phyloP scores from a whole-genome alignment of 805 yeast genomes.

The Ogataea pini region DNA sequence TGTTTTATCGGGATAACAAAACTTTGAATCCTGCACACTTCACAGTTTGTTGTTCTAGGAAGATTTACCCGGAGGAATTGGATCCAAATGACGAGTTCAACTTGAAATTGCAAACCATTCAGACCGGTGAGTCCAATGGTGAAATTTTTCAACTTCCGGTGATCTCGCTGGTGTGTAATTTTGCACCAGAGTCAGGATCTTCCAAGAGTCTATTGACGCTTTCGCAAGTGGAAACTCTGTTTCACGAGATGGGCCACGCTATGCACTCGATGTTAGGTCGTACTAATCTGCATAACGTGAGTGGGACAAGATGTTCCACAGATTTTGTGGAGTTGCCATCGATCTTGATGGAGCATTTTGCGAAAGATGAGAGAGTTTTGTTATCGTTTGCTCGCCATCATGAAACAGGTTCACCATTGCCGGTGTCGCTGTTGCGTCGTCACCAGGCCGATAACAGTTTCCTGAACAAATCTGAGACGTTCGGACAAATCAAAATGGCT shows the following conservation, averaged over 20 bases:
- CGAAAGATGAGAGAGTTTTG: conserved; percentile 76
- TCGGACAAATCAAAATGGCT: conserved; percentile 89
- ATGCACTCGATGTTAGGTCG: conserved; percentile 96
- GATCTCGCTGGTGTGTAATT: conserved; percentile 86
- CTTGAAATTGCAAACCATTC: conserved; percentile 34
- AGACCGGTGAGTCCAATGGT: conserved; percentile 41
- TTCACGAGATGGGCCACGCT: conserved; percentile 99
- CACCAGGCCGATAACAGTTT: conserved; percentile 53
- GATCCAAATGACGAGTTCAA: conserved; percentile 40
- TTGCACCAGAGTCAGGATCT: conserved; percentile 42
- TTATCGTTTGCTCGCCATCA: conserved; percentile 71
- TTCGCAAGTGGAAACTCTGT: conserved; percentile 86
- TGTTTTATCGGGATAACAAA: conserved; percentile 75
- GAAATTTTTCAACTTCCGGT: conserved; percentile 79
- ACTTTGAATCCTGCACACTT: conserved; percentile 91
- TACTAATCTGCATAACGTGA: conserved; percentile 84
- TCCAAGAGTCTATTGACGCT: conserved; percentile 61
- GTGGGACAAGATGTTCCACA: conserved; percentile 94
- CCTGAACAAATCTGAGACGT: conserved; percentile 70
- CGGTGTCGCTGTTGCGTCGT: conserved; percentile 47
- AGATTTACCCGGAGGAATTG: conserved; percentile 58
- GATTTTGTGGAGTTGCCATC: conserved; percentile 97
- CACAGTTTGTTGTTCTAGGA: conserved; percentile 92
- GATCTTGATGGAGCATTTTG: conserved; percentile 93
- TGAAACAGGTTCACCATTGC: conserved; percentile 62